A percentile compares a stretch with the other conserved stretches of the same genome.
Conservation (phyloP, 768 basidiomycete species). For the Cystofilobasidium capitatum region DNA sequence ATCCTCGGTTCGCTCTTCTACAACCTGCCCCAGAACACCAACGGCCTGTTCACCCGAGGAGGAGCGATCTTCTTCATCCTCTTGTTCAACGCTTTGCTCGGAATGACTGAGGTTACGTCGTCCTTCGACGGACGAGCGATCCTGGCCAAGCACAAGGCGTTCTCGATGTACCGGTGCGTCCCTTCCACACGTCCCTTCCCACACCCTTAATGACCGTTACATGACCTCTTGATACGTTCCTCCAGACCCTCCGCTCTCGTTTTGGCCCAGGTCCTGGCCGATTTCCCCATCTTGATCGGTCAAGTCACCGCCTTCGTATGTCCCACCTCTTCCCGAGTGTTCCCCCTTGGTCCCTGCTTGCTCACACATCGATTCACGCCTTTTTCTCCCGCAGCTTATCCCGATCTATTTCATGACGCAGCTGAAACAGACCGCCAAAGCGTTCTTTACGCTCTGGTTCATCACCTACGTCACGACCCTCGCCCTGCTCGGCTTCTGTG, state of each 20-base stretch:
- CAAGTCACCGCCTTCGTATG: slow-evolving; percentile 46
- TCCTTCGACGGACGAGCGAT: slow-evolving; percentile 56
- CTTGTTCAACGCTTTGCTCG: slow-evolving; percentile 28
- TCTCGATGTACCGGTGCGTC: slow-evolving; percentile 41
- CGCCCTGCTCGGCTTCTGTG: slow-evolving; percentile 24
- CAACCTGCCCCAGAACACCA: slow-evolving; percentile 59
- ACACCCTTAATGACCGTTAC: background rate
- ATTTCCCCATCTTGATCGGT: slow-evolving; percentile 37
- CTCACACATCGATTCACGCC: background rate
- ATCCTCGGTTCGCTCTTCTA: slow-evolving; percentile 67
- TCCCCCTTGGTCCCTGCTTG: no score
- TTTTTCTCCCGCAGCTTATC: slow-evolving; percentile 32
- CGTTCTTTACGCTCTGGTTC: slow-evolving; percentile 26
- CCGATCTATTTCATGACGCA: slow-evolving; percentile 24
- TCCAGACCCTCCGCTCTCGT: slow-evolving; percentile 39
- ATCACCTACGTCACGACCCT: slow-evolving; percentile 27
- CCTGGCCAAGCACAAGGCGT: slow-evolving; percentile 43
- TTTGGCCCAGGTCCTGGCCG: slow-evolving; percentile 40
- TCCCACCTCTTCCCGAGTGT: background rate
- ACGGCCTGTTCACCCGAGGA: slow-evolving; percentile 79
- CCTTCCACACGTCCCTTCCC: background rate
- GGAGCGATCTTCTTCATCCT: slow-evolving; percentile 60
- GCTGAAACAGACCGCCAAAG: slow-evolving; percentile 10
- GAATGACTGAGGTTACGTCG: slow-evolving; percentile 36
- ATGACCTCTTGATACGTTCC: slow-evolving; percentile 41